phyloP scores from a whole-genome alignment of 2,329 filamentous ascomycete species.

The Hymenoscyphus infarciens region DNA sequence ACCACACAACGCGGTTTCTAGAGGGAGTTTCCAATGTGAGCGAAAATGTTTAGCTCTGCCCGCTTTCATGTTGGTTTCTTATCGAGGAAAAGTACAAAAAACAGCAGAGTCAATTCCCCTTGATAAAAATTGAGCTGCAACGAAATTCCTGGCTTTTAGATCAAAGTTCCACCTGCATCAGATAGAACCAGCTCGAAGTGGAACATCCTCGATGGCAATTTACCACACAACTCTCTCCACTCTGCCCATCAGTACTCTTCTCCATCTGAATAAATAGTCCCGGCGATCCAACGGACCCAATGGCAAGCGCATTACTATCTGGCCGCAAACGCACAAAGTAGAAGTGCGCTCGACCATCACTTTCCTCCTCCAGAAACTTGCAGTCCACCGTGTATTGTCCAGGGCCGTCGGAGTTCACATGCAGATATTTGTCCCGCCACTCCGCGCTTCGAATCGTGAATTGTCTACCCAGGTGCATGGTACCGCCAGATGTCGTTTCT shows the following conservation, averaged over 20 bases:
- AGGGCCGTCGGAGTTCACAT: neutral
- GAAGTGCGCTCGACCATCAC: neutral
- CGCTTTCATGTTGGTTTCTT: no score
- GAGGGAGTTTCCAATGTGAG: no score
- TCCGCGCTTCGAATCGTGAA: neutral
- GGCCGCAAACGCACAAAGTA: neutral
- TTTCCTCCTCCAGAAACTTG: neutral
- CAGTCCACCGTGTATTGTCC: neutral
- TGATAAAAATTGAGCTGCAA: no score
- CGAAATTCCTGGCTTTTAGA: no score
- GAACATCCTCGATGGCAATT: neutral
- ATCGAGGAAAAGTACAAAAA: no score
- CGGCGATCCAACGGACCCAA: neutral
- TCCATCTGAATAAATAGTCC: neutral
- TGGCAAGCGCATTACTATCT: neutral
- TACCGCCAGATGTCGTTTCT: no score
- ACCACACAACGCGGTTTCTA: no score
- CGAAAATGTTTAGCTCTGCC: no score
- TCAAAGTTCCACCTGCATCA: no score
- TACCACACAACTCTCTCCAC: neutral
- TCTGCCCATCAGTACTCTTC: neutral
- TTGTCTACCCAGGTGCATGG: neutral
- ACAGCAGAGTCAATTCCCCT: no score
- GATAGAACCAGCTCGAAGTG: no score
- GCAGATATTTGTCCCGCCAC: neutral